Base-by-base conservation (phyloP, 768 basidiomycete species). In the Candolleomyces eurysporus region DNA sequence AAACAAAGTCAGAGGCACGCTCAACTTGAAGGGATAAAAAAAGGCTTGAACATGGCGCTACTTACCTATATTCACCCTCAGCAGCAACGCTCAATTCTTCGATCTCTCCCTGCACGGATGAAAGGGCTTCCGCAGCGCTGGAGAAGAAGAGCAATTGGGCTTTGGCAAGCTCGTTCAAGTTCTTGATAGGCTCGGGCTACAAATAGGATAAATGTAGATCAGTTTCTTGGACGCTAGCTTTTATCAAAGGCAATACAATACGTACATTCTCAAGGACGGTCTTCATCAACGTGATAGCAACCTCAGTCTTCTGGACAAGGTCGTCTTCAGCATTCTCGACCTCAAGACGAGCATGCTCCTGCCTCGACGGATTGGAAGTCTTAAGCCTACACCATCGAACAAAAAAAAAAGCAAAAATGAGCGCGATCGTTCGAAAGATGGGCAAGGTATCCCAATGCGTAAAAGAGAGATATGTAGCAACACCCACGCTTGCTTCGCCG, bases 281-380 rank as follows among this genome's bases (percentile, higher is more conserved):
- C 81, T 96, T 96, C 95, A 97, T 96, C 48, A 94, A 83, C 2
- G 91, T 92, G 67, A 97, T 97, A 0, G 96, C 96, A 32, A 96
- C 91, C 74, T 99, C 97, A 22, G 97, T 99, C 81, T 94, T 94
- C 72, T 96, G 95, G 5, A 98, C 97, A 36, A 98, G 85, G 74
- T 96, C 94, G 72, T 99, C 97, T 68, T 94, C 92, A 9, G 92
- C 91, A 64, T 94, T 94, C 83, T 94, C 92, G 10, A 94, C 91
- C 66, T 96, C 93, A 21, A 97, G 86, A 52, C 92, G 81, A 4
- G 94, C 92, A 57, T 97, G 94, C 71, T 98, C 97, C 72, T 96
- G 93, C 77, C 80, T 91, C 17, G 86, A 76, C 0, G 91, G 86
- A 63, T 70, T 73, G 0, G 92, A 88, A 48, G 75, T 86, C 83